These are phyloP conservation scores for Pistacia vera DNA, from an alignment of 345 rosid species.

Conservation along the genomic window DNA sequence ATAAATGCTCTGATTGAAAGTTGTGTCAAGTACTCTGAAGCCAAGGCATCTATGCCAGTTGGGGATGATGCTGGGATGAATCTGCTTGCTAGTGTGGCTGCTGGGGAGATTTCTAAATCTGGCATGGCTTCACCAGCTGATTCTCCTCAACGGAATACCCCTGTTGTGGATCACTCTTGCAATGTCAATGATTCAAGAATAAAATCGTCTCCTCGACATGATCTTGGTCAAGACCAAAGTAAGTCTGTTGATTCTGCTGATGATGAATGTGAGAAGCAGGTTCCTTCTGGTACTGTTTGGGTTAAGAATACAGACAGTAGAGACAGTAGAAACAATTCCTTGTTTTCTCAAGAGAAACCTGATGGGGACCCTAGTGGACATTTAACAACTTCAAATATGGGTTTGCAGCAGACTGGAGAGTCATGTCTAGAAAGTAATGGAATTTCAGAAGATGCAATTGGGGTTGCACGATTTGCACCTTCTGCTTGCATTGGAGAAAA, in stretches of 20 bases:
- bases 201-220: constrained; percentile 31
- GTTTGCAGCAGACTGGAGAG: constrained; percentile 41
- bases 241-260: constrained; percentile 28
- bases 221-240: constrained; percentile 26
- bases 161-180: constrained; percentile 36
- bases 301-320: constrained; percentile 30
- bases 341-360: constrained; percentile 21
- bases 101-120: constrained; percentile 73
- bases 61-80: constrained; percentile 91
- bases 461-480: constrained; percentile 19
- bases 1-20: constrained; percentile 87
- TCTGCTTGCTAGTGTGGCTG: constrained; percentile 90
- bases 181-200: constrained; percentile 36
- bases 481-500: constrained; percentile 24
- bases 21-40: constrained; percentile 69
- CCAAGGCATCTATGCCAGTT: constrained; percentile 45
- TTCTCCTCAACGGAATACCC: constrained; percentile 43
- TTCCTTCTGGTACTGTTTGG: constrained; percentile 18
- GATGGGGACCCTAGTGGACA: constrained; percentile 30
- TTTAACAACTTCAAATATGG: constrained; percentile 31
- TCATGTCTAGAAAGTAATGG: constrained; percentile 41
- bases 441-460: constrained; percentile 34
- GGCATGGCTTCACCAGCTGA: constrained; percentile 49
- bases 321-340: constrained; percentile 24
- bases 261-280: constrained; percentile 36